A percentile compares a stretch with the other conserved stretches of the same genome.
phyloP scores from a whole-genome alignment of 2,329 filamentous ascomycete species.

The Allantophomopsis cytisporea region DNA sequence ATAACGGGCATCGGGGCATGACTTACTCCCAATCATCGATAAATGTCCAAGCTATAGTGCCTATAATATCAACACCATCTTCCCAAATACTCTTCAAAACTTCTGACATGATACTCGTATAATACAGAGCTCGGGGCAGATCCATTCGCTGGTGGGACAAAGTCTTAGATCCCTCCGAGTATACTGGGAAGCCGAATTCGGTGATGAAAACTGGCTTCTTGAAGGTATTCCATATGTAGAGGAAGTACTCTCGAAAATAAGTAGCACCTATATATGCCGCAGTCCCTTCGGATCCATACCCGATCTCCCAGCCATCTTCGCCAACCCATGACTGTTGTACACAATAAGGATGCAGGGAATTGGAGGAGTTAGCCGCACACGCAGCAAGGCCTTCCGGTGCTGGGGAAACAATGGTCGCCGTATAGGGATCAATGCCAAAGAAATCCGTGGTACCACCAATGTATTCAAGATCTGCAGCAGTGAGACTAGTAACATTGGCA shows the following conservation, averaged over 20 bases:
- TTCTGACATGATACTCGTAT: slow-evolving; percentile 7
- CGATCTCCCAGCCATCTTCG: slow-evolving; percentile 40
- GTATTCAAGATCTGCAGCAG: slow-evolving; percentile 22
- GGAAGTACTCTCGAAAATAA: slow-evolving; percentile 40
- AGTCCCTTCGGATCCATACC: slow-evolving; percentile 33
- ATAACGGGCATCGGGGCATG: no score
- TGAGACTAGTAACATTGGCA: slow-evolving; percentile 22
- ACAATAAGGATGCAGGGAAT: slow-evolving; percentile 35
- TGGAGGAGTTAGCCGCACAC: slow-evolving; percentile 25
- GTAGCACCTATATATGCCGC: slow-evolving; percentile 45
- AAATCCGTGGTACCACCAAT: slow-evolving; percentile 29
- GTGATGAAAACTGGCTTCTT: slow-evolving; percentile 26
- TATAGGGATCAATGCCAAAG: slow-evolving; percentile 24
- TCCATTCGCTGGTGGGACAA: slow-evolving; percentile 30
- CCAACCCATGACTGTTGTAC: slow-evolving; percentile 31
- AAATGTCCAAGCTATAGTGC: no score
- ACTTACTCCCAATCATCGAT: no score
- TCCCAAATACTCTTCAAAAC: no score
- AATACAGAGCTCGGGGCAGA: slow-evolving; percentile 27
- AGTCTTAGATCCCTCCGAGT: slow-evolving; percentile 26
- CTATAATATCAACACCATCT: no score
- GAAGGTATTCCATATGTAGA: slow-evolving; percentile 47
- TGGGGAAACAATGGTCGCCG: slow-evolving; percentile 15
- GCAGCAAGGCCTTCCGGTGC: slow-evolving; percentile 19
- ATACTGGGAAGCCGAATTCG: slow-evolving; percentile 45